These are phyloP conservation scores for Candida sonorensis DNA, from an alignment of 805 yeast genomes.

Conservation along the genomic window DNA sequence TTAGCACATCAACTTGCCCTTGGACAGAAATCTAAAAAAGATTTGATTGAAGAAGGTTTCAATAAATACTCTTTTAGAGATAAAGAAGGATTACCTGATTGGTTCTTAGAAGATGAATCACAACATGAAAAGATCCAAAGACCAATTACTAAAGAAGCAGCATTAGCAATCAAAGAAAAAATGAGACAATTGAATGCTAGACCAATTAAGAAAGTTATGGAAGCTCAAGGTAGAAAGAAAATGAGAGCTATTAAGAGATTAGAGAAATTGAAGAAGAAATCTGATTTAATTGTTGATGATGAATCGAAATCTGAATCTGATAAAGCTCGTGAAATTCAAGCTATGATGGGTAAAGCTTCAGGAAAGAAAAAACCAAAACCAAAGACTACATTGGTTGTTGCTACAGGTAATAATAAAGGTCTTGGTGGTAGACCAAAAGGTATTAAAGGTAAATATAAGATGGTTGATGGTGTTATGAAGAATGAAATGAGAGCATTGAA, in stretches of 20 bases:
- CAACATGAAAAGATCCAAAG: conserved; percentile 77
- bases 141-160: conserved; percentile 95
- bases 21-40: conserved; percentile 80
- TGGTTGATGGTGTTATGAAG: conserved; percentile 98
- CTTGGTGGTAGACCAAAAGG: conserved; percentile 95
- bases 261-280: conserved; percentile 87
- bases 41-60: conserved; percentile 86
- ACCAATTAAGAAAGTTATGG: conserved; percentile 97
- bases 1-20: conserved; percentile 92
- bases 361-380: conserved; percentile 66
- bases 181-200: conserved; percentile 84
- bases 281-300: conserved; percentile 86
- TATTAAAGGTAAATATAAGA: conserved; percentile 93
- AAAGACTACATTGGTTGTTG: conserved; percentile 82
- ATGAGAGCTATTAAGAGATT: conserved; percentile 82
- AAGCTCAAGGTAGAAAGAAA: conserved; percentile 95
- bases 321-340: conserved; percentile 87
- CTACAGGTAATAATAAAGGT: conserved; percentile 79
- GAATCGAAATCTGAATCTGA: conserved; percentile 83
- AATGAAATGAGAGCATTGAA: conserved; percentile 92
- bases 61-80: conserved; percentile 91
- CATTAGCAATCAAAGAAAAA: conserved; percentile 68
- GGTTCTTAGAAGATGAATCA: conserved; percentile 94
- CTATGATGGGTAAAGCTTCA: conserved; percentile 60
- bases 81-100: conserved; percentile 84